Evolutionary conservation across 768 basidiomycete species (phyloP).

Genomic region (Saitozyma sp.): DNA sequence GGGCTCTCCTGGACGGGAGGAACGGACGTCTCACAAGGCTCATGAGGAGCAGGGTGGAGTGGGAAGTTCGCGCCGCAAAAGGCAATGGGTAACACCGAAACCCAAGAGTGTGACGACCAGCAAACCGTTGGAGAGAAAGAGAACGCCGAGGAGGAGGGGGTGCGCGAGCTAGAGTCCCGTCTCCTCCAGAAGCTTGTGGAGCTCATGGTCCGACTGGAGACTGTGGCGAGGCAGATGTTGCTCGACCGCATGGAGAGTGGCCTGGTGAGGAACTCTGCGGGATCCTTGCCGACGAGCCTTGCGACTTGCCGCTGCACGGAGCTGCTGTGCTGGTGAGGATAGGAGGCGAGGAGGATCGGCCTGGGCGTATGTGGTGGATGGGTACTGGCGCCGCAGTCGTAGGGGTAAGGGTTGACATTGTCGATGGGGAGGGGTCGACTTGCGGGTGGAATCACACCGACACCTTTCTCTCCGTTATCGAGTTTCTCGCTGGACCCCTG

Average conservation of each 20-base stretch:
- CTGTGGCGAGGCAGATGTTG: conserved; percentile 43
- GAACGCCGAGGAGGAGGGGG: conserved; percentile 1
- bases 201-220: conserved; percentile 39
- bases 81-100: not conserved
- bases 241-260: conserved; percentile 44
- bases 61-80: no score
- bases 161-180: conserved; percentile 23
- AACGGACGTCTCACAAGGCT: not conserved
- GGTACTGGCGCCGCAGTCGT: no score
- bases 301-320: not conserved
- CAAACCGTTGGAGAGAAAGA: conserved; percentile 8
- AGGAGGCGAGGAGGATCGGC: no score
- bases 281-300: not conserved
- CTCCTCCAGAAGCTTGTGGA: conserved; percentile 28
- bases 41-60: not conserved
- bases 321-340: no score
- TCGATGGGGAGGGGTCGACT: no score
- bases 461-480: no score
- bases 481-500: not conserved
- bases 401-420: no score
- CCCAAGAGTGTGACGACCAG: not conserved
- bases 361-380: no score
- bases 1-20: not conserved
- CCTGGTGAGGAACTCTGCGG: conserved; percentile 33
- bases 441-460: no score